Evolutionary conservation across 2,329 filamentous ascomycete genomes (phyloP).

Genomic region (Clarireedia sp.): DNA sequence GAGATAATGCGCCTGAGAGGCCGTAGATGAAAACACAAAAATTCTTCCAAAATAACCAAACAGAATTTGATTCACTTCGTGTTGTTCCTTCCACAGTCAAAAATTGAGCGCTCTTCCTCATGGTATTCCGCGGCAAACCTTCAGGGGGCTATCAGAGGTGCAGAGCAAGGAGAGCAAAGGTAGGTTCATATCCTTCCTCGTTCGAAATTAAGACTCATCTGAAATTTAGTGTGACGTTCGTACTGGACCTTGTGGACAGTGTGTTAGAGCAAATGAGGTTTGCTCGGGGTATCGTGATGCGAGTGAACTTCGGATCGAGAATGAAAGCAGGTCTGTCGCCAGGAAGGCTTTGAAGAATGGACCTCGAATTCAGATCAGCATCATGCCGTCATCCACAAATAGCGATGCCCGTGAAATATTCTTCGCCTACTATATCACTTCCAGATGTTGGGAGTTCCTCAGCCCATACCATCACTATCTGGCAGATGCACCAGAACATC

Average conservation of each 20-base stretch:
- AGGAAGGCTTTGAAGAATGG: neutral
- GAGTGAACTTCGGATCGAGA: conserved; percentile 1
- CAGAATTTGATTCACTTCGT: neutral
- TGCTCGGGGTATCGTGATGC: conserved; percentile 9
- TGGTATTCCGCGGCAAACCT: conserved; percentile 6
- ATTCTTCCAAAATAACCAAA: neutral
- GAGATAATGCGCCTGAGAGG: too few species aligned
- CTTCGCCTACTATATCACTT: conserved; percentile 6
- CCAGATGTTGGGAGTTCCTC: conserved; percentile 4
- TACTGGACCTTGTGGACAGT: conserved; percentile 1
- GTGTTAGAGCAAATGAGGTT: conserved; percentile 4
- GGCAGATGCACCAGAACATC: neutral
- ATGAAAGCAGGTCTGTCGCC: conserved; percentile 1
- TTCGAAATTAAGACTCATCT: neutral
- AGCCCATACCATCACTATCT: neutral
- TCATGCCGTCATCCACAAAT: neutral
- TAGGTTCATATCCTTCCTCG: neutral
- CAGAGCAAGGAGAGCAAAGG: conserved; percentile 13
- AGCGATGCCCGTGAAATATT: conserved; percentile 4
- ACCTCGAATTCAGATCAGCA: neutral
- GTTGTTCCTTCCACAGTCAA: too few species aligned
- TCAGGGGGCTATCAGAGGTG: conserved; percentile 15
- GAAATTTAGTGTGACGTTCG: conserved; percentile 12
- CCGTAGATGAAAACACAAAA: neutral
- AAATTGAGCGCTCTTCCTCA: neutral